Evolutionary conservation across 108 stramenopile genomes (phyloP).

Genomic region (Fragilaria crotonensis): DNA sequence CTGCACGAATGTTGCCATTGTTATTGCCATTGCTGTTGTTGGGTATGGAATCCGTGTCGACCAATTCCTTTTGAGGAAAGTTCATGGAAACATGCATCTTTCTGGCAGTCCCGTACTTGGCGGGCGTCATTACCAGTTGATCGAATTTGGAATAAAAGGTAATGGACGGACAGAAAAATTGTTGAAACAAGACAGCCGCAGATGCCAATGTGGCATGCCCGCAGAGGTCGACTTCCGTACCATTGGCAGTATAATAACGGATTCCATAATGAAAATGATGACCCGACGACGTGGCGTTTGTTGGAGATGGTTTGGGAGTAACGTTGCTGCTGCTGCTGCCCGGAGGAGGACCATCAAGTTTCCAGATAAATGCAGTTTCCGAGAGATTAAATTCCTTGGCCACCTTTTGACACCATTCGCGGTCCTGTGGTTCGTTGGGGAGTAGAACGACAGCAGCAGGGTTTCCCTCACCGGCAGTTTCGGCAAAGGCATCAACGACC

Average conservation of each 20-base stretch:
- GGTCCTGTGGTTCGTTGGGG: slow-evolving; percentile 7
- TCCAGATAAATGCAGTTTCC: slow-evolving; percentile 90
- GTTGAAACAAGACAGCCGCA: slow-evolving; percentile 48
- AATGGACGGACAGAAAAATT: slow-evolving; percentile 18
- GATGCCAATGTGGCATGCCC: slow-evolving; percentile 85
- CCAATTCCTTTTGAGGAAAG: slow-evolving; percentile 38
- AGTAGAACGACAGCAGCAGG: slow-evolving; percentile 92
- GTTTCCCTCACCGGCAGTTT: slow-evolving; percentile 83
- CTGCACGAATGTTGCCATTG: slow-evolving; percentile 13
- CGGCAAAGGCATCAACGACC: slow-evolving; percentile 81
- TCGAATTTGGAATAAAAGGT: slow-evolving; percentile 56
- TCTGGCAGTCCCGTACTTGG: not conserved
- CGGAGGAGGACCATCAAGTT: no score
- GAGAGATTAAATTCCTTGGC: slow-evolving; percentile 90
- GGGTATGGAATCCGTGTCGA: slow-evolving; percentile 8
- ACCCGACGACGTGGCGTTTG: no score
- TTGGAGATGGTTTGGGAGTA: no score
- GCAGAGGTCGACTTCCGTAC: slow-evolving; percentile 86
- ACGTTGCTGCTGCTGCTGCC: no score
- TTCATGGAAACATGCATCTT: slow-evolving; percentile 33
- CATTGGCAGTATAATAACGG: slow-evolving; percentile 64
- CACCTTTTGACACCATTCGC: slow-evolving; percentile 89
- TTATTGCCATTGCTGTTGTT: slow-evolving; percentile 1
- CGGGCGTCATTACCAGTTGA: slow-evolving; percentile 7
- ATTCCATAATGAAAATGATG: slow-evolving; percentile 46